Conservation (phyloP, 306 rosid genomes). For the Citrullus mucosospermus region DNA sequence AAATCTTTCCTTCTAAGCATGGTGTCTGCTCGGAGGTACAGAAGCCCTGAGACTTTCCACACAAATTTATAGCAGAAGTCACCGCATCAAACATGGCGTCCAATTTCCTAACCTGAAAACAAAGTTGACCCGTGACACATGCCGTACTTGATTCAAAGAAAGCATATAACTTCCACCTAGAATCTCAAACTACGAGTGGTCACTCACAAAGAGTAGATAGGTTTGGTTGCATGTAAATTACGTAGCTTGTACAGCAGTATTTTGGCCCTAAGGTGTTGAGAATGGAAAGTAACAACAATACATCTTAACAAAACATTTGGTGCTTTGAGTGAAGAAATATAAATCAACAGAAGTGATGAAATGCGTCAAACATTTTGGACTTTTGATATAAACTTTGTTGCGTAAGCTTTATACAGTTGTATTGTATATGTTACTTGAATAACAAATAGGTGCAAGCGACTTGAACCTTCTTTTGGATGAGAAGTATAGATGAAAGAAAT, state of each 20-base stretch:
- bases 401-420: not conserved
- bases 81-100: slow-evolving; percentile 74
- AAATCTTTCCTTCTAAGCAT: slow-evolving; percentile 64
- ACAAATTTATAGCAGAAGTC: slow-evolving; percentile 36
- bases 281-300: not conserved
- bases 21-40: slow-evolving; percentile 50
- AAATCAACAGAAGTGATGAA: not conserved
- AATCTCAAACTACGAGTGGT: not conserved
- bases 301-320: not conserved
- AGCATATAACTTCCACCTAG: not conserved
- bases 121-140: slow-evolving; percentile 10
- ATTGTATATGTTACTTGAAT: not conserved
- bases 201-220: not conserved
- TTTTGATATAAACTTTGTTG: not conserved
- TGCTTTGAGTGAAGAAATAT: not conserved
- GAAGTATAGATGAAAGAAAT: not conserved
- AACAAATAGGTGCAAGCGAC: not conserved
- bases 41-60: slow-evolving; percentile 59
- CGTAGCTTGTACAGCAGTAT: not conserved
- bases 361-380: not conserved
- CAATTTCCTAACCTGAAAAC: slow-evolving; percentile 62
- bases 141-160: not conserved
- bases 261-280: not conserved
- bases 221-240: not conserved
- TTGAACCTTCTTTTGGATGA: not conserved